Conservation (phyloP, 148 eudicot species). For the Nyssa sinensis region DNA sequence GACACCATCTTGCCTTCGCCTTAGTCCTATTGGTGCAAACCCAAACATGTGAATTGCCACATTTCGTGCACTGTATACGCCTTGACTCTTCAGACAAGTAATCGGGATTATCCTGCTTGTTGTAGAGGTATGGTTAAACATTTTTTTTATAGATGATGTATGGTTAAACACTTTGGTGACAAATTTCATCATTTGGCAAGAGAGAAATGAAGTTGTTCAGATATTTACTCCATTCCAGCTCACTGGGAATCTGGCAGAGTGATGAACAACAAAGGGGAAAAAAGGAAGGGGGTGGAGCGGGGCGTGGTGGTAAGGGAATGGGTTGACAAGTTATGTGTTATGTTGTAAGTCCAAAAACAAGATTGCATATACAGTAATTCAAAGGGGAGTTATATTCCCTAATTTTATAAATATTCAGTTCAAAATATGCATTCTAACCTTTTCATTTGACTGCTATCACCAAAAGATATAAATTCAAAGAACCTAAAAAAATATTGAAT, state of each 20-base stretch:
- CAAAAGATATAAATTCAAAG: constrained; percentile 6
- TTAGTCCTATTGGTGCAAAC: constrained; percentile 93
- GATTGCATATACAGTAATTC: not conserved
- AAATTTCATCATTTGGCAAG: not conserved
- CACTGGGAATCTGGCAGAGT: not conserved
- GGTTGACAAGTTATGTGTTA: no score
- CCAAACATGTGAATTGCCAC: constrained; percentile 93
- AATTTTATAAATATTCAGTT: not conserved
- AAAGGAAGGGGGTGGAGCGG: no score
- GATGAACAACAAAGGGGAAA: no score
- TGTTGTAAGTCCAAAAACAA: constrained; percentile 8
- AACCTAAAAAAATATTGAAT: not conserved
- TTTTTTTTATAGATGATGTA: no score
- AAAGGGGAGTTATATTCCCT: not conserved
- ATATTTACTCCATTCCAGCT: not conserved
- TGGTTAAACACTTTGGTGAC: not conserved
- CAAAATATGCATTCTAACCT: not conserved
- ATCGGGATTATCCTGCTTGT: constrained; percentile 54
- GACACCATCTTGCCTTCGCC: constrained; percentile 97
- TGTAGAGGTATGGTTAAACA: constrained; percentile 12
- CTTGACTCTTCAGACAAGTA: constrained; percentile 93
- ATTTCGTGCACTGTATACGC: constrained; percentile 96
- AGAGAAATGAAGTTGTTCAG: not conserved
- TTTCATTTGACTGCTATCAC: not conserved
- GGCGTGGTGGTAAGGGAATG: no score